A percentile compares a stretch with the other conserved stretches of the same genome.
Evolutionary conservation across 805 yeast species (phyloP).

Genomic region (Starmera dryadoides): DNA sequence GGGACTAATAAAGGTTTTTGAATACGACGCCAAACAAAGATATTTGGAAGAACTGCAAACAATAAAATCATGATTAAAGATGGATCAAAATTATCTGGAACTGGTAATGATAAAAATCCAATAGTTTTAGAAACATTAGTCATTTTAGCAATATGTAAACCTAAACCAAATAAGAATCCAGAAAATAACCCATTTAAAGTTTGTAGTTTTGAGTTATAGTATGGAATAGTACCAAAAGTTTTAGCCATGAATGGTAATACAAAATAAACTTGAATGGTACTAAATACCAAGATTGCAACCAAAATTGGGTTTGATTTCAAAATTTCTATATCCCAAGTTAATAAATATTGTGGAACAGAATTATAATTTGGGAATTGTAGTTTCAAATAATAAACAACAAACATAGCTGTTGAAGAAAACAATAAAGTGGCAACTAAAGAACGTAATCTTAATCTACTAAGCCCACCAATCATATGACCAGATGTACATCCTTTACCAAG

Average conservation of each 20-base stretch:
- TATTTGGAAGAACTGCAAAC: conserved; percentile 38
- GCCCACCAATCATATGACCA: conserved; percentile 46
- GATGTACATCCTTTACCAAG: conserved; percentile 47
- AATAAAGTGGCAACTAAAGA: conserved; percentile 36
- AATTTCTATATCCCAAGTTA: neutral
- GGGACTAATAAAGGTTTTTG: conserved; percentile 16
- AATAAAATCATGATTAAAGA: conserved; percentile 36
- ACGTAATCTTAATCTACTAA: conserved; percentile 37
- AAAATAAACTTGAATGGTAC: conserved; percentile 15
- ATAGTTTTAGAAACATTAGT: conserved; percentile 33
- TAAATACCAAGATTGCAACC: neutral
- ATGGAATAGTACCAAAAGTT: neutral
- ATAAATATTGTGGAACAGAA: conserved; percentile 4
- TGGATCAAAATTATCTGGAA: conserved; percentile 36
- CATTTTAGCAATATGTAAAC: conserved; percentile 41
- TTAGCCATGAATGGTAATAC: conserved; percentile 20
- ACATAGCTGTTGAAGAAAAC: conserved; percentile 30
- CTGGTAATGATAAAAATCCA: conserved; percentile 35
- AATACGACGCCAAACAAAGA: conserved; percentile 25
- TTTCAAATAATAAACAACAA: conserved; percentile 4
- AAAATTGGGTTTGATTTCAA: neutral
- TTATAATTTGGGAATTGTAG: conserved; percentile 5
- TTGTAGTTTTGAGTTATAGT: neutral
- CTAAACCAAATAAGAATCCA: conserved; percentile 37
- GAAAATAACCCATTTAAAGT: conserved; percentile 14